Evolutionary conservation across 768 basidiomycete genomes (phyloP).

Genomic region (Tulasnella sp.): DNA sequence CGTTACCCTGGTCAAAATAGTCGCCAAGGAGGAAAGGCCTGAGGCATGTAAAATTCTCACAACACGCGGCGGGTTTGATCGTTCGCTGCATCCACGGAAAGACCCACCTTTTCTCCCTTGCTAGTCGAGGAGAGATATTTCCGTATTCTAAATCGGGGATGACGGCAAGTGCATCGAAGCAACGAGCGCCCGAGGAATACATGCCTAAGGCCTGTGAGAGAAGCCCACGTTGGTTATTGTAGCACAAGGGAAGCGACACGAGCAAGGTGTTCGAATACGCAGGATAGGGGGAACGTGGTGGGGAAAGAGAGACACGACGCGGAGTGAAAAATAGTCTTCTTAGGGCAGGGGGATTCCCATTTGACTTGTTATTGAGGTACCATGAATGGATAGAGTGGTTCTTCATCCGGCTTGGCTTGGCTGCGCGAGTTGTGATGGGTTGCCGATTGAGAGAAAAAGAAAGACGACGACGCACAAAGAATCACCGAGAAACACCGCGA

Average conservation of each 20-base stretch:
- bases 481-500: neutral
- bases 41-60: neutral
- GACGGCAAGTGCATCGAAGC: neutral
- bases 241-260: neutral
- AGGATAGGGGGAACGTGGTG: neutral
- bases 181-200: neutral
- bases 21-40: neutral
- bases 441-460: neutral
- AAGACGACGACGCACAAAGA: neutral
- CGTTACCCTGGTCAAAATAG: neutral
- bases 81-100: neutral
- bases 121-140: neutral
- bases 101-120: neutral
- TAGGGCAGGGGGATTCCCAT: neutral
- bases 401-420: neutral
- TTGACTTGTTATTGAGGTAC: neutral
- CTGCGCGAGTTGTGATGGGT: neutral
- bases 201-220: constrained; percentile 3
- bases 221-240: neutral
- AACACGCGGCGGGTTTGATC: neutral
- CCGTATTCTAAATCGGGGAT: neutral
- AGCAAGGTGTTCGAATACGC: neutral
- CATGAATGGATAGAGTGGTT: neutral
- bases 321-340: neutral
- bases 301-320: neutral